These are phyloP conservation scores for Globisporangium alternatum DNA, from an alignment of 352 stramenopile species.

Conservation along the genomic window DNA sequence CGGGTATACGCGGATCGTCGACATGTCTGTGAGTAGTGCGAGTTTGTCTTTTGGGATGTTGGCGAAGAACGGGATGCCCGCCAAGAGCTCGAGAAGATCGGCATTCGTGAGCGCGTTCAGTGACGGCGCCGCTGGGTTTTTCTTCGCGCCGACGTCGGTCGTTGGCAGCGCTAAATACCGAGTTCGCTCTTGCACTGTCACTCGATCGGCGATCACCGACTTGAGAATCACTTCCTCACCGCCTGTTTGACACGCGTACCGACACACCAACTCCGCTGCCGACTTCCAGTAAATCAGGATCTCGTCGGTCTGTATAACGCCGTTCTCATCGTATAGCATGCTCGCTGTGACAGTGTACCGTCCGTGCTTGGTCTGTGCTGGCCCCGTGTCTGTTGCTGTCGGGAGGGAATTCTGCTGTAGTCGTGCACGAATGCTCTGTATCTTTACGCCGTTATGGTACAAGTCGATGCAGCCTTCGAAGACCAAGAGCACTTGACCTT, in stretches of 20 bases:
- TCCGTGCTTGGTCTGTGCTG: constrained; percentile 18
- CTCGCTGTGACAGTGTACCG: constrained; percentile 16
- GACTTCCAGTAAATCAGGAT: constrained; percentile 66
- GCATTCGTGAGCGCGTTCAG: constrained; percentile 68
- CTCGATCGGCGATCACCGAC: constrained; percentile 41
- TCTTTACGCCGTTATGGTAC: constrained; percentile 40
- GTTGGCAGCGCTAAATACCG: constrained; percentile 35
- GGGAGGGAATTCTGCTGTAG: constrained; percentile 17
- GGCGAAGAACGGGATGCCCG: constrained; percentile 71
- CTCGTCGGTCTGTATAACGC: constrained; percentile 36
- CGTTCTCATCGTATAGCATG: constrained; percentile 26
- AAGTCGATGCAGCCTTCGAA: constrained; percentile 54
- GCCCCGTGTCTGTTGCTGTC: constrained; percentile 4
- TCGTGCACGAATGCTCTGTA: constrained; percentile 35
- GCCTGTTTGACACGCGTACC: constrained; percentile 51
- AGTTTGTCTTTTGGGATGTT: constrained; percentile 61
- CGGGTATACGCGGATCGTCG: constrained; percentile 73
- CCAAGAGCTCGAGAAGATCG: constrained; percentile 57
- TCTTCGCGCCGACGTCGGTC: constrained; percentile 33
- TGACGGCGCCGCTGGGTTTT: constrained; percentile 22
- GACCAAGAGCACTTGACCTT: constrained; percentile 45
- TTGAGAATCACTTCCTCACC: constrained; percentile 70
- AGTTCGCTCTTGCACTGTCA: constrained; percentile 42
- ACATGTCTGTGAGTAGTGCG: constrained; percentile 60
- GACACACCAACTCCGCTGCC: constrained; percentile 53